phyloP scores from a whole-genome alignment of 345 rosid genomes.

The Populus davidiana region DNA sequence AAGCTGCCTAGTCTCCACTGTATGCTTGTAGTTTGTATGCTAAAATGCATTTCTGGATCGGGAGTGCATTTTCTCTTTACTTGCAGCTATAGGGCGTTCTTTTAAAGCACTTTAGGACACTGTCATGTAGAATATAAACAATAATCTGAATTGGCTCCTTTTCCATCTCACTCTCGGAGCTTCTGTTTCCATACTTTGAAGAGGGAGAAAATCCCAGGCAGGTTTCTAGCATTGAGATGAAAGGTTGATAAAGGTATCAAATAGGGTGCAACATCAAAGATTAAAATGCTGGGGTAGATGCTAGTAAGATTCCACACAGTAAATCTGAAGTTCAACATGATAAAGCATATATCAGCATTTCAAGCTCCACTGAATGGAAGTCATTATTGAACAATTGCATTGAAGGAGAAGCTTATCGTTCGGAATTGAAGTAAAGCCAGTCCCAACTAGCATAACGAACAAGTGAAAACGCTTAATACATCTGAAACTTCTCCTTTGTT shows the following conservation, averaged over 20 bases:
- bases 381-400: neutral
- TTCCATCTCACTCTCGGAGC: neutral
- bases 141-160: neutral
- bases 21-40: neutral
- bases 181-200: neutral
- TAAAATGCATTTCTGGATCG: neutral
- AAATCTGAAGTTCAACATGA: neutral
- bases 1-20: slow-evolving; percentile 24
- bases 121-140: neutral
- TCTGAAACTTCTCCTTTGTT: slow-evolving; percentile 62
- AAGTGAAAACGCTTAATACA: slow-evolving; percentile 42
- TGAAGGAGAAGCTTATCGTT: neutral
- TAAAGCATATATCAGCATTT: neutral
- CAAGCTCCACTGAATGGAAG: neutral
- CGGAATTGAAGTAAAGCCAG: neutral
- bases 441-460: neutral
- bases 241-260: neutral
- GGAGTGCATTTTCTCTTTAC: neutral
- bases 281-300: neutral
- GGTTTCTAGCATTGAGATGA: too few species aligned
- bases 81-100: neutral
- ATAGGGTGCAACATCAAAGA: neutral
- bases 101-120: neutral
- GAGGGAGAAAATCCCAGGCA: neutral
- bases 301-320: neutral